Conservation (phyloP, 352 stramenopile species). For the Globisporangium acanthophoron region DNA sequence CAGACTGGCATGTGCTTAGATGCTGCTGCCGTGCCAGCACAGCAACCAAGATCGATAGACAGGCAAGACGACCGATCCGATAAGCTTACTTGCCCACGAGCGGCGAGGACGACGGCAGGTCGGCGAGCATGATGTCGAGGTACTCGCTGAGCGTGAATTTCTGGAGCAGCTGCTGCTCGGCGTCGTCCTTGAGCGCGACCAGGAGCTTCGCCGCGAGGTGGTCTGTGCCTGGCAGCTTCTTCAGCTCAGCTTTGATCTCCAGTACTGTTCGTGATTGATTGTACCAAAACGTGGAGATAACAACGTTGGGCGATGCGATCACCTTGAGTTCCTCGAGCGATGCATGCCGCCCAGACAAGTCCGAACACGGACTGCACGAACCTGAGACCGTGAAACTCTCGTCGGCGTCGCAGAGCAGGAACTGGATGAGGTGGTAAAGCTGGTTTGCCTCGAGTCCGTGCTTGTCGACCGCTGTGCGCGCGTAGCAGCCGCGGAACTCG, state of each 20-base stretch:
- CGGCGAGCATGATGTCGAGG: conserved; percentile 33
- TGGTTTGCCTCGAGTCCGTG: conserved; percentile 91
- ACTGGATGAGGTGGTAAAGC: conserved; percentile 93
- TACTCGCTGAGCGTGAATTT: conserved; percentile 48
- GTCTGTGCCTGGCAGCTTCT: conserved; percentile 36
- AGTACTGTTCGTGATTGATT: conserved; percentile 17
- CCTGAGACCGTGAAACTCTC: conserved; percentile 84
- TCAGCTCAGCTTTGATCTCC: conserved; percentile 43
- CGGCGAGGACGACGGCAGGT: conserved; percentile 34
- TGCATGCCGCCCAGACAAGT: neutral
- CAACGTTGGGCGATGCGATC: neutral
- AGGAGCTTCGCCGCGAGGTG: conserved; percentile 35
- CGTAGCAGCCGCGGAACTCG: conserved; percentile 91
- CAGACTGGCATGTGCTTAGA: neutral
- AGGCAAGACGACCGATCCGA: neutral
- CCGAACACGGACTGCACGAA: conserved; percentile 10
- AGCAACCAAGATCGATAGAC: neutral
- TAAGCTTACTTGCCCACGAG: neutral
- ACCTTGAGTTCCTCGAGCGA: neutral
- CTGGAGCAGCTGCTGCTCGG: conserved; percentile 39
- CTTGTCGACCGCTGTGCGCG: conserved; percentile 87
- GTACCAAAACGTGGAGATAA: neutral
- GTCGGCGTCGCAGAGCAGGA: conserved; percentile 92
- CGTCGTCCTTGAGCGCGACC: conserved; percentile 25
- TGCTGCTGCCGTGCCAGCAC: too few relatives aligned